Conservation (phyloP, 306 rosid species). For the Begonia peltatifolia region DNA sequence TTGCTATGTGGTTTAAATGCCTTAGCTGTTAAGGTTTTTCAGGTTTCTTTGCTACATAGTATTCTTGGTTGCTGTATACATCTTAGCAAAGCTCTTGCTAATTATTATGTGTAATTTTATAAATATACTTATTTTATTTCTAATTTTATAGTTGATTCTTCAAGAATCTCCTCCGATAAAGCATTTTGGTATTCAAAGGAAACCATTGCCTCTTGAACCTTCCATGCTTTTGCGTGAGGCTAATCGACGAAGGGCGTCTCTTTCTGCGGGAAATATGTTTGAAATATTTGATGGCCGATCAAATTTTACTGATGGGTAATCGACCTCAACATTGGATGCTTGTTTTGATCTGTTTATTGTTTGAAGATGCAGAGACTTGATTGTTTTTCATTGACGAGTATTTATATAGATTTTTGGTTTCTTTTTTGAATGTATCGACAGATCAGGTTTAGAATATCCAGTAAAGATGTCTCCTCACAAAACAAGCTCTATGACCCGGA, state of each 20-base stretch:
- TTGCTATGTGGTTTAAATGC: too few species aligned
- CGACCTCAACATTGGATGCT: neutral
- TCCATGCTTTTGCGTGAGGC: constrained; percentile 88
- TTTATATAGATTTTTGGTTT: constrained; percentile 9
- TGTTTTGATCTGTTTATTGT: neutral
- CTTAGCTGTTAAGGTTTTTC: too few species aligned
- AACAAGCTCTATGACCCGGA: constrained; percentile 64
- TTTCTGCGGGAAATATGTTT: constrained; percentile 70
- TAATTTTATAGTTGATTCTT: constrained; percentile 53
- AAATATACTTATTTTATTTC: constrained; percentile 1
- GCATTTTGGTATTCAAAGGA: constrained; percentile 79
- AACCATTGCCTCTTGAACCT: constrained; percentile 92
- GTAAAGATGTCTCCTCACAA: constrained; percentile 54
- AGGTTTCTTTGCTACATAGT: too few species aligned
- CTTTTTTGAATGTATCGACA: constrained; percentile 39
- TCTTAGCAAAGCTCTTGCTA: too few species aligned
- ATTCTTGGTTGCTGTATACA: too few species aligned
- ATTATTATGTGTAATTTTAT: neutral
- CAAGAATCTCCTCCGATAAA: constrained; percentile 50
- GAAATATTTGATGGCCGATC: constrained; percentile 68
- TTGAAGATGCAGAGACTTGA: neutral
- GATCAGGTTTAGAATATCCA: constrained; percentile 66
- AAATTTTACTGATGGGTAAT: constrained; percentile 47
- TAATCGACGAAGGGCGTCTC: constrained; percentile 93
- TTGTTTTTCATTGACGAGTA: constrained; percentile 4